These are phyloP conservation scores for Camellia granthamiana DNA, from an alignment of 148 eudicot species.

Conservation along the genomic window DNA sequence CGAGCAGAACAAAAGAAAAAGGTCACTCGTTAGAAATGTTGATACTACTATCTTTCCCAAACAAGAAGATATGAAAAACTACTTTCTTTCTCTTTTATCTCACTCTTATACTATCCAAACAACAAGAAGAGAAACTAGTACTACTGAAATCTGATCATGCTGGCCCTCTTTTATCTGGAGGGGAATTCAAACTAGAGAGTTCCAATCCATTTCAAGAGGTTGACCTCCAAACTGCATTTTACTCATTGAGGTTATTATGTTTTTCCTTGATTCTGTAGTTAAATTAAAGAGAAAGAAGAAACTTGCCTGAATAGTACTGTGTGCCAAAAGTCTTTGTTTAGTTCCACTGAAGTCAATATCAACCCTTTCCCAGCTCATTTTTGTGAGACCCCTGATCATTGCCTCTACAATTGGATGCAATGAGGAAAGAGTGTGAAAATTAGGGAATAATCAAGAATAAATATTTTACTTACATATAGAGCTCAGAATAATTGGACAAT, in stretches of 20 bases:
- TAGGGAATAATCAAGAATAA: neutral
- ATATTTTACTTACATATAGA: neutral
- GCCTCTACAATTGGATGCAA: conserved; percentile 36
- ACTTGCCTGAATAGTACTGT: conserved; percentile 82
- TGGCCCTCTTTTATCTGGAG: neutral
- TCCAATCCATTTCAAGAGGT: neutral
- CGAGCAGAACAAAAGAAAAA: neutral
- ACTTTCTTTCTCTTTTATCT: too few relatives aligned
- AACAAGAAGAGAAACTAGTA: too few relatives aligned
- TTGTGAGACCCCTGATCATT: conserved; percentile 69
- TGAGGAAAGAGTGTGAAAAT: neutral
- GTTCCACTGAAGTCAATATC: conserved; percentile 82
- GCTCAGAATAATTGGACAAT: neutral
- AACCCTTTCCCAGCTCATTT: conserved; percentile 78
- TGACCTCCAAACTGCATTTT: neutral
- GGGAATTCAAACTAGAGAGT: neutral
- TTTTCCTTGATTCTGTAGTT: neutral
- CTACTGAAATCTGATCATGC: neutral
- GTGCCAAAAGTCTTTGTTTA: conserved; percentile 70
- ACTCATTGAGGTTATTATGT: neutral
- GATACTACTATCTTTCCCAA: neutral
- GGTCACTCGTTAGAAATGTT: neutral
- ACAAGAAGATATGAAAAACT: neutral
- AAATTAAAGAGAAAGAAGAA: neutral
- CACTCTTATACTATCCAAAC: too few relatives aligned